Conservation (phyloP, 805 yeast species). For the Candida cerambycidarum region DNA sequence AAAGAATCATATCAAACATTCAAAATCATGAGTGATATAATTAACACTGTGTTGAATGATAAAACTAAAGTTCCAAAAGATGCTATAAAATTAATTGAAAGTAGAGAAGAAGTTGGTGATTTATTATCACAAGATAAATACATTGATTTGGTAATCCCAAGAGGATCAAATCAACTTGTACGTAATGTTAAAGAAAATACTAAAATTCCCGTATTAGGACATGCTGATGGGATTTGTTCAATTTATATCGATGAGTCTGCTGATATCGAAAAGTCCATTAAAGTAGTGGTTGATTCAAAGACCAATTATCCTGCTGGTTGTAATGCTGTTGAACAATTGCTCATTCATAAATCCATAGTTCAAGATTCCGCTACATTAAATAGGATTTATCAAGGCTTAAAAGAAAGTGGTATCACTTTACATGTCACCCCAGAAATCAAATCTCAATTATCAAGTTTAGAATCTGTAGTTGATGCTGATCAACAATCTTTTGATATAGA, state of each 20-base stretch:
- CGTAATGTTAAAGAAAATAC: conserved; percentile 82
- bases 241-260: conserved; percentile 78
- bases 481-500: conserved; percentile 79
- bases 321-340: conserved; percentile 88
- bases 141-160: conserved; percentile 93
- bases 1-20: conserved; percentile 88
- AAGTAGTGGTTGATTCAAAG: conserved; percentile 80
- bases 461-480: conserved; percentile 41
- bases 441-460: conserved; percentile 28
- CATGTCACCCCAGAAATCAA: conserved; percentile 62
- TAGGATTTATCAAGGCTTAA: conserved; percentile 34
- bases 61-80: conserved; percentile 73
- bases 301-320: conserved; percentile 99
- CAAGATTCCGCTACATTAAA: conserved; percentile 22
- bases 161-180: conserved; percentile 95
- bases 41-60: conserved; percentile 54
- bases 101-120: conserved; percentile 88
- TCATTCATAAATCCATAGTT: conserved; percentile 52
- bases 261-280: conserved; percentile 72
- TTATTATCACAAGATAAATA: conserved; percentile 80
- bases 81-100: conserved; percentile 82
- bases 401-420: conserved; percentile 67
- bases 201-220: conserved; percentile 96
- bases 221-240: conserved; percentile 97
- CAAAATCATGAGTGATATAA: conserved; percentile 71